phyloP scores from a whole-genome alignment of 495 filamentous ascomycete genomes.

The Viridothelium virens region DNA sequence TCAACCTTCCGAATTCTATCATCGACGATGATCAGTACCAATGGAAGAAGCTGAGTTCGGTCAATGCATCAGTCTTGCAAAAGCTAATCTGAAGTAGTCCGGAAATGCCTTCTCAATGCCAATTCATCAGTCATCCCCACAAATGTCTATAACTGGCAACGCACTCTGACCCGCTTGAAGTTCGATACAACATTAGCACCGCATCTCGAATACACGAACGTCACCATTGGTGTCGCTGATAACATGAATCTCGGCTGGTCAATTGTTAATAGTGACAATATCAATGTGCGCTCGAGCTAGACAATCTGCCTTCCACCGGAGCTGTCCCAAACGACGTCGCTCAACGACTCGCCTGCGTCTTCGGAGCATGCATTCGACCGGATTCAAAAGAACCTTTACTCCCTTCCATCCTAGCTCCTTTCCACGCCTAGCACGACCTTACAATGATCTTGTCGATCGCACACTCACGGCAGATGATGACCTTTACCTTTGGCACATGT shows the following conservation, averaged over 20 bases:
- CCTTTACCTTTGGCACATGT: background rate
- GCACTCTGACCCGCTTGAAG: background rate
- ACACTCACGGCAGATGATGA: background rate
- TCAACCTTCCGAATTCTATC: too few species aligned
- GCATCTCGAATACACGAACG: background rate
- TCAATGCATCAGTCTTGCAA: too few species aligned
- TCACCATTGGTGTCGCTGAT: background rate
- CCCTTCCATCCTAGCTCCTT: background rate
- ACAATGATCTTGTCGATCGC: background rate
- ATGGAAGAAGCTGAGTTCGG: too few species aligned
- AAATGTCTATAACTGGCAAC: background rate
- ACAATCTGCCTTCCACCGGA: background rate
- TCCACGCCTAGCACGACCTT: background rate
- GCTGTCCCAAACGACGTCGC: background rate
- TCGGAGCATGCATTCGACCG: background rate
- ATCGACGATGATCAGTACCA: too few species aligned
- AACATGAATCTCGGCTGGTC: background rate
- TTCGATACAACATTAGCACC: background rate
- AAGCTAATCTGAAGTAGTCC: too few species aligned
- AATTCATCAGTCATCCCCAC: background rate
- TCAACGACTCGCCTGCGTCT: background rate
- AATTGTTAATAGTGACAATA: background rate
- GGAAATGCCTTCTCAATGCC: background rate
- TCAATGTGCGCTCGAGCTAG: background rate
- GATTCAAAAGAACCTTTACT: background rate